A percentile compares a stretch with the other conserved stretches of the same genome.
Evolutionary conservation across 2,329 filamentous ascomycete genomes (phyloP).

Genomic region (Stagonosporopsis cucurbitacearum): DNA sequence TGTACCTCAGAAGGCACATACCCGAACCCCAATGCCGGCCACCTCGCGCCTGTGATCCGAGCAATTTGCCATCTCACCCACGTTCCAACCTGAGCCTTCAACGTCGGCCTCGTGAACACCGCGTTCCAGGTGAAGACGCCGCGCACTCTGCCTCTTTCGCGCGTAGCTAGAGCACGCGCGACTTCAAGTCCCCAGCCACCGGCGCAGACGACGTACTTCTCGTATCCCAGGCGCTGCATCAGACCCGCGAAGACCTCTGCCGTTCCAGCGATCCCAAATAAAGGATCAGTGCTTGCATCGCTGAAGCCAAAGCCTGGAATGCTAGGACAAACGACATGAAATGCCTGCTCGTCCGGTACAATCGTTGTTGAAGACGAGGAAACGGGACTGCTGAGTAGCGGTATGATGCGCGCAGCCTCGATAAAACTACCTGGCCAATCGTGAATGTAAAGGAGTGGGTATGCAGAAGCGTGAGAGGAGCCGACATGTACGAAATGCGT

Average conservation of each 20-base stretch:
- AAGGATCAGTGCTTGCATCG: slow-evolving; percentile 62
- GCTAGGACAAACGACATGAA: slow-evolving; percentile 71
- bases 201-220: slow-evolving; percentile 64
- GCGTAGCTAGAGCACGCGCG: slow-evolving; percentile 55
- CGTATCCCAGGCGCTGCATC: slow-evolving; percentile 67
- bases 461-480: slow-evolving; percentile 60
- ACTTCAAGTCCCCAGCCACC: slow-evolving; percentile 58
- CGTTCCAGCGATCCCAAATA: slow-evolving; percentile 59
- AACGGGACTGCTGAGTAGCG: slow-evolving; percentile 60
- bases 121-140: slow-evolving; percentile 68
- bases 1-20: slow-evolving; percentile 57
- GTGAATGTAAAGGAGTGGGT: slow-evolving; percentile 70
- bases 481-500: slow-evolving; percentile 70
- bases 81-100: slow-evolving; percentile 53
- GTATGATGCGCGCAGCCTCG: slow-evolving; percentile 63
- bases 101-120: slow-evolving; percentile 58
- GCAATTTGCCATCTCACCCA: slow-evolving; percentile 66
- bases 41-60: slow-evolving; percentile 43
- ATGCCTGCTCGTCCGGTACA: slow-evolving; percentile 50
- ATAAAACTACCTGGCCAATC: slow-evolving; percentile 71
- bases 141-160: slow-evolving; percentile 59
- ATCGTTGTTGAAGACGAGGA: background rate
- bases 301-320: slow-evolving; percentile 73
- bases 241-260: slow-evolving; percentile 64
- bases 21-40: slow-evolving; percentile 61